Base-by-base conservation (phyloP, 352 stramenopile genomes). In the Aphanomyces invadans region DNA sequence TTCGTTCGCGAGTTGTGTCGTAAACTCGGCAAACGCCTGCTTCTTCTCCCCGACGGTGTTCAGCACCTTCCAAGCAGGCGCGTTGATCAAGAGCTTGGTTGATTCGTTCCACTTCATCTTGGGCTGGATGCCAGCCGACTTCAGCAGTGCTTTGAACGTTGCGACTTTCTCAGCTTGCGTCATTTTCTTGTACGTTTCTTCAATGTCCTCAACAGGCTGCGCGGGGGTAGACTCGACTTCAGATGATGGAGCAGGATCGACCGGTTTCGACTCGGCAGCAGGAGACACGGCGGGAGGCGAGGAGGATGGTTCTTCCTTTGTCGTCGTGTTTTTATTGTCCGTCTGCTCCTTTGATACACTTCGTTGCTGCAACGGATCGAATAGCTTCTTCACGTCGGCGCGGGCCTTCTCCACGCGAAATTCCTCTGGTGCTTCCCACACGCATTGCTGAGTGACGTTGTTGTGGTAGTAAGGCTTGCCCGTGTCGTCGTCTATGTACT, bases 391-490 rank as follows among this genome's bases (percentile, higher is more conserved):
- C 11, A 90, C 81, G 75, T 90, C 73, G 55, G 83, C 79, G 9
- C 79, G 73, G 1, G 82, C 84, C 44, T 89, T 76, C 49, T 87
- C 80, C 77, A 90, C 88, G 10, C 83, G 73, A 33, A 86, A 90
- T 56, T 84, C 81, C 62, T 90, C 80, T 0, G 85, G 85, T 45
- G 89, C 70, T 51, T 94, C 85, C 85, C 85, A 94, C n/a, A 90
- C 84, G 17, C 76, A 89, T 28, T 76, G 73, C 51, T 86, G 87
- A 0, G 85, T 92, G 19, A 74, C 29, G 7, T 76, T 85, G 68
- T 94, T 83, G 72, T 89, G 90, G 74, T 91, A 94, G 62, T 94
- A 94, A 21, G 74, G 78, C 25, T 88, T 73, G 2, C 81, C 80
- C 10, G 73, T 89, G 0, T 73, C 69, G 49, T 87, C 74, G 64